Conservation (phyloP, 768 basidiomycete genomes). For the Epithele typhae region DNA sequence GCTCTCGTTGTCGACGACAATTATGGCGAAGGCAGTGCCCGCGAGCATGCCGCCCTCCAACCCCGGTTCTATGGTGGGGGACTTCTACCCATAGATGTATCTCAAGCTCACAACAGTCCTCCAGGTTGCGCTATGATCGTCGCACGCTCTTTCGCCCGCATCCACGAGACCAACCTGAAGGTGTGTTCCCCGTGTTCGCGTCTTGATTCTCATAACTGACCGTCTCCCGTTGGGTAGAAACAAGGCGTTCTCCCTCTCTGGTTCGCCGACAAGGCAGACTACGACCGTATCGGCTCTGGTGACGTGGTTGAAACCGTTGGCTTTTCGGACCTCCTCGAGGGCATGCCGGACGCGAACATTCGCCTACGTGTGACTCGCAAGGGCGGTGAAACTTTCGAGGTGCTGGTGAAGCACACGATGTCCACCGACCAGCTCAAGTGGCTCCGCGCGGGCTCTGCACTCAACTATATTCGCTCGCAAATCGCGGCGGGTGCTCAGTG, state of each 20-base stretch:
- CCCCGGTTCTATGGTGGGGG: constrained; percentile 82
- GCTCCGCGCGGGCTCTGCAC: constrained; percentile 82
- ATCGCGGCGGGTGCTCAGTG: constrained; percentile 22
- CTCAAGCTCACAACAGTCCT: too few relatives aligned
- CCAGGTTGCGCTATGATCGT: constrained; percentile 82
- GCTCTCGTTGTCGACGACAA: constrained; percentile 93
- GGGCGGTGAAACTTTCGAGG: constrained; percentile 64
- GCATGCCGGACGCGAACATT: constrained; percentile 38
- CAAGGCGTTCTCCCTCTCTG: constrained; percentile 97
- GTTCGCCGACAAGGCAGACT: constrained; percentile 85
- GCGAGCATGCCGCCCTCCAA: constrained; percentile 96
- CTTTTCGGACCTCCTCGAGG: constrained; percentile 58
- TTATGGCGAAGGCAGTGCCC: constrained; percentile 96
- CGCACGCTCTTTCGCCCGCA: constrained; percentile 93
- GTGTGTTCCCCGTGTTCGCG: constrained; percentile 33
- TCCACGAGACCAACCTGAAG: constrained; percentile 97
- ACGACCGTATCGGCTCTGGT: constrained; percentile 75
- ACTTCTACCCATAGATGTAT: neutral
- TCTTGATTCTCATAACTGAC: neutral
- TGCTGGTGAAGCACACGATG: constrained; percentile 85
- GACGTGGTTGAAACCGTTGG: constrained; percentile 83
- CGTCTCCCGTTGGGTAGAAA: constrained; percentile 52
- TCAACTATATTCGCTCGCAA: constrained; percentile 81
- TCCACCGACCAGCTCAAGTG: constrained; percentile 87
- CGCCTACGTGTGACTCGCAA: constrained; percentile 56